These are phyloP conservation scores for Boletus speciosus DNA, from an alignment of 768 basidiomycete genomes.

Conservation along the genomic window DNA sequence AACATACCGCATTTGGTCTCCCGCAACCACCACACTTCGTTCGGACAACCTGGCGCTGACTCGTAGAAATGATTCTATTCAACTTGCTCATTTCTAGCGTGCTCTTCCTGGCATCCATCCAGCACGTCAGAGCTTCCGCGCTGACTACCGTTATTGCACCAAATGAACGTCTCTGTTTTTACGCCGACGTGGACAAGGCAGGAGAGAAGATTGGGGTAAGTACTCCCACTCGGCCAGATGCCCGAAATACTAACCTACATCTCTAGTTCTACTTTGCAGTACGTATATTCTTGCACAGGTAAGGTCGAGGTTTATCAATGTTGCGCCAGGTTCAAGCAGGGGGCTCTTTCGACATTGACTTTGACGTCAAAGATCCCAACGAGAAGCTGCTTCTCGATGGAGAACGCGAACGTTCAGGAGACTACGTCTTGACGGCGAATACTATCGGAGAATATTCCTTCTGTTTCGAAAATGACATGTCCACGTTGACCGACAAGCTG, in stretches of 20 bases:
- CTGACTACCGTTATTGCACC: conserved; percentile 76
- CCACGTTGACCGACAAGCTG: conserved; percentile 88
- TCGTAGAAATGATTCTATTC: conserved; percentile 20
- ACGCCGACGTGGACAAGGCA: conserved; percentile 92
- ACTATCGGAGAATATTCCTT: conserved; percentile 88
- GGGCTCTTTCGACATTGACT: conserved; percentile 95
- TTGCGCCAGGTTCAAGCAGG: conserved; percentile 83
- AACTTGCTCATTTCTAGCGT: conserved; percentile 17
- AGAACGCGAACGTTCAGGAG: conserved; percentile 86
- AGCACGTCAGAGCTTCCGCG: conserved; percentile 51
- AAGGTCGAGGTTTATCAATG: neutral
- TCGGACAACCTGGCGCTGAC: neutral
- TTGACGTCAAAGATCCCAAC: conserved; percentile 86
- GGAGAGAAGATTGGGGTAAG: conserved; percentile 88
- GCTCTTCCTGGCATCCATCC: conserved; percentile 32
- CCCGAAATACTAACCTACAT: conserved; percentile 10
- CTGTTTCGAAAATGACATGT: conserved; percentile 98
- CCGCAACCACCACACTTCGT: neutral
- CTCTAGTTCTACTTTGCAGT: conserved; percentile 94
- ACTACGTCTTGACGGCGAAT: conserved; percentile 96
- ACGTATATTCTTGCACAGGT: conserved; percentile 28
- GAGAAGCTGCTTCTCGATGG: conserved; percentile 88
- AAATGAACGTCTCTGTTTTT: conserved; percentile 88
- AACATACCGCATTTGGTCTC: neutral
- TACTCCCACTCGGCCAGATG: conserved; percentile 12